Evolutionary conservation across 805 yeast genomes (phyloP).

Genomic region (Jamesozyma piceae): DNA sequence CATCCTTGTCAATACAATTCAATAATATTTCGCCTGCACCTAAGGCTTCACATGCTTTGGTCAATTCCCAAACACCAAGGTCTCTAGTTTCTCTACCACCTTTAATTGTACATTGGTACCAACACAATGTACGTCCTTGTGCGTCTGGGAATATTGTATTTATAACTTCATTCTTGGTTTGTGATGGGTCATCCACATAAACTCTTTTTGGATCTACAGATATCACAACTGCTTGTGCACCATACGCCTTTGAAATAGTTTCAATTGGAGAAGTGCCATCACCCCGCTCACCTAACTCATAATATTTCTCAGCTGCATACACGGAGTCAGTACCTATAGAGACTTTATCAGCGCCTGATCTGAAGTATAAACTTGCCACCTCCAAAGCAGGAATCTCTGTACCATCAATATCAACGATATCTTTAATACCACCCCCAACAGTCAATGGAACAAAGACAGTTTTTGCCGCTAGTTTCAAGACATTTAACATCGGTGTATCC

Average conservation of each 20-base stretch:
- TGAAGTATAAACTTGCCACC: conserved; percentile 84
- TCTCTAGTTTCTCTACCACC: conserved; percentile 93
- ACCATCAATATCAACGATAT: conserved; percentile 79
- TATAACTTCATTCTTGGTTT: conserved; percentile 54
- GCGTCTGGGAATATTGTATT: conserved; percentile 66
- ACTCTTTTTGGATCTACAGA: conserved; percentile 95
- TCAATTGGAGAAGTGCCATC: conserved; percentile 85
- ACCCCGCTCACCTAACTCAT: conserved; percentile 45
- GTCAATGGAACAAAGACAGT: conserved; percentile 94
- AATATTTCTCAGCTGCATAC: conserved; percentile 74
- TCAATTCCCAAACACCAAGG: conserved; percentile 84
- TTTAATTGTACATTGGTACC: conserved; percentile 91
- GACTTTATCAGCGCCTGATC: conserved; percentile 96
- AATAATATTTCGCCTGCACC: conserved; percentile 95
- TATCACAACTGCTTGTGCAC: conserved; percentile 94
- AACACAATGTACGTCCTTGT: conserved; percentile 79
- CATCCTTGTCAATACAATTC: conserved; percentile 95
- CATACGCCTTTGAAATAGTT: conserved; percentile 83
- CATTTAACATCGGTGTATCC: conserved; percentile 94
- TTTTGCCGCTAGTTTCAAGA: conserved; percentile 70
- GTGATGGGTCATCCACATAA: conserved; percentile 51
- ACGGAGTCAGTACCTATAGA: conserved; percentile 98
- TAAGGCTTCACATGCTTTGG: conserved; percentile 76
- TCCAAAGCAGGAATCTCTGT: conserved; percentile 71
- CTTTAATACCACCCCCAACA: conserved; percentile 97